These are phyloP conservation scores for Limonomyces culmigenus DNA, from an alignment of 1,284 basidiomycete species.

Conservation along the genomic window DNA sequence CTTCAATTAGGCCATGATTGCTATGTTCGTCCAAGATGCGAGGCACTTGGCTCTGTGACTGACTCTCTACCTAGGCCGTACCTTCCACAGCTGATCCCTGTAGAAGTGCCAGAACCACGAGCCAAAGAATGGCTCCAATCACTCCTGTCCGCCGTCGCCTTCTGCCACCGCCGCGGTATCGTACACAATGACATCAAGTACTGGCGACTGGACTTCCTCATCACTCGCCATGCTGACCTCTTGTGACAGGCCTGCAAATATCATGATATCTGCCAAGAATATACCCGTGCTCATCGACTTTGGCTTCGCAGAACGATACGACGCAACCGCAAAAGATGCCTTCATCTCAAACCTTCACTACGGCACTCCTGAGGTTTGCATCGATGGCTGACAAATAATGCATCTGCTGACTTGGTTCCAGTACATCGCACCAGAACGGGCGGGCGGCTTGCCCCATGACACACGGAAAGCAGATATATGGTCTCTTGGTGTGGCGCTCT, in stretches of 20 bases:
- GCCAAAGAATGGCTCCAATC: conserved; percentile 76
- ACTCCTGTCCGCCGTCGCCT: conserved; percentile 76
- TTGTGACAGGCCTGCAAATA: conserved; percentile 61
- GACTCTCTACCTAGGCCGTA: conserved; percentile 34
- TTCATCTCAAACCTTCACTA: conserved; percentile 76
- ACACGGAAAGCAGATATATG: conserved; percentile 87
- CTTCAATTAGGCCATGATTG: too few relatives aligned
- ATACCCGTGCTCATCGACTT: conserved; percentile 82
- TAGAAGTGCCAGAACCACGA: conserved; percentile 62
- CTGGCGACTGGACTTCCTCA: conserved; percentile 11
- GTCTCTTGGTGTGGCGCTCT: conserved; percentile 85
- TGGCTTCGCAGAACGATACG: conserved; percentile 79
- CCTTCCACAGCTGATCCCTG: conserved; percentile 63
- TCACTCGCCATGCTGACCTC: neutral
- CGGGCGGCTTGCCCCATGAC: conserved; percentile 73
- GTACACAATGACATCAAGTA: conserved; percentile 94
- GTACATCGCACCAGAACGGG: conserved; percentile 83
- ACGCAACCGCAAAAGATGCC: conserved; percentile 35
- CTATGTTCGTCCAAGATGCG: conserved; percentile 45
- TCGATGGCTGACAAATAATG: conserved; percentile 1
- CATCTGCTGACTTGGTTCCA: conserved; percentile 13
- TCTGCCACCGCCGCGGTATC: conserved; percentile 73
- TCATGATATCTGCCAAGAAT: conserved; percentile 58
- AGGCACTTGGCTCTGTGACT: conserved; percentile 1
- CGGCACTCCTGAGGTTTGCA: conserved; percentile 70